phyloP scores from a whole-genome alignment of 2,329 filamentous ascomycete species.

The Rutstroemia sp. region DNA sequence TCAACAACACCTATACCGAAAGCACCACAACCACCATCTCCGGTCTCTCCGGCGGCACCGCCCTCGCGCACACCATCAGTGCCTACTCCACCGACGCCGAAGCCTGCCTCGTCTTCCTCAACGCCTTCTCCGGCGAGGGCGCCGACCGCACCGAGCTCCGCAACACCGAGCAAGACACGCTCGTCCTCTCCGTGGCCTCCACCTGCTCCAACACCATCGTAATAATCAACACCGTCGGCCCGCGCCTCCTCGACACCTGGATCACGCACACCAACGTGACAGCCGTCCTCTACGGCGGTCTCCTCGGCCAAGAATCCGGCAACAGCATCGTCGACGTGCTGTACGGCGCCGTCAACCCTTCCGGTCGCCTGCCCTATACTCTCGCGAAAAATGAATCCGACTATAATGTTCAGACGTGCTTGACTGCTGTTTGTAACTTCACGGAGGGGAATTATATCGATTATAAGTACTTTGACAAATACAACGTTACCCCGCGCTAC shows the following conservation, averaged over 20 bases:
- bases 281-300: constrained; percentile 71
- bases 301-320: constrained; percentile 75
- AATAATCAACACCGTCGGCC: constrained; percentile 55
- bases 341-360: constrained; percentile 70
- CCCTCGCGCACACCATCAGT: constrained; percentile 85
- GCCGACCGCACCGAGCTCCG: constrained; percentile 53
- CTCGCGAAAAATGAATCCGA: constrained; percentile 45
- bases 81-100: constrained; percentile 36
- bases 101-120: constrained; percentile 36
- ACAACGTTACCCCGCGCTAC: constrained; percentile 57
- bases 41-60: constrained; percentile 62
- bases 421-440: constrained; percentile 64
- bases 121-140: constrained; percentile 64
- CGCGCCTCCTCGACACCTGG: constrained; percentile 53
- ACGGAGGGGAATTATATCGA: constrained; percentile 73
- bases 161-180: constrained; percentile 27
- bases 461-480: constrained; percentile 63
- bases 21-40: constrained; percentile 24
- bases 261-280: constrained; percentile 70
- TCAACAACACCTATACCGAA: background rate
- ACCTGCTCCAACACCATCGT: constrained; percentile 52
- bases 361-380: constrained; percentile 71
- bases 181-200: constrained; percentile 41
- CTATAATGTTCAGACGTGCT: constrained; percentile 35
- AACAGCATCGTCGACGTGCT: constrained; percentile 71